A percentile compares a stretch with the other conserved stretches of the same genome.
These are phyloP conservation scores for Cystobasidium sp. DNA, from an alignment of 1,284 basidiomycete species.

Conservation along the genomic window DNA sequence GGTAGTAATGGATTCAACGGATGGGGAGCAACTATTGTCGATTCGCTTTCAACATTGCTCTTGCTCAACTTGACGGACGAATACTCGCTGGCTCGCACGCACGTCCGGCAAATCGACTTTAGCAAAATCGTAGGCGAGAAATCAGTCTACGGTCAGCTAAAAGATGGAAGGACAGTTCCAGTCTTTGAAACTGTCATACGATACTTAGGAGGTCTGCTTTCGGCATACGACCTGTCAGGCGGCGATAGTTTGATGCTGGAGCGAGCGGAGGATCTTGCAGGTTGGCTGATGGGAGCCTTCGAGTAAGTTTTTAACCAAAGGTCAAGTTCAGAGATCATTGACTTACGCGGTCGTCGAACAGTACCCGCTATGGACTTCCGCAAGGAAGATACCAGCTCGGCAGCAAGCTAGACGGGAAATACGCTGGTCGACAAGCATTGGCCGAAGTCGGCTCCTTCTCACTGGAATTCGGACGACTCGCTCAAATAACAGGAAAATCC, in stretches of 20 bases:
- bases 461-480: conserved; percentile 62
- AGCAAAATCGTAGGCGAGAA: conserved; percentile 27
- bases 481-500: conserved; percentile 61
- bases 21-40: conserved; percentile 83
- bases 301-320: no score
- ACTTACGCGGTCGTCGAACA: no score
- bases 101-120: conserved; percentile 67
- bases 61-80: conserved; percentile 80
- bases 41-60: conserved; percentile 72
- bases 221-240: conserved; percentile 80
- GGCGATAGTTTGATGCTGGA: conserved; percentile 63
- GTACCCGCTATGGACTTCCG: conserved; percentile 61
- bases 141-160: conserved; percentile 6
- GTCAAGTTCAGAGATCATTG: no score
- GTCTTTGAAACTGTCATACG: conserved; percentile 90
- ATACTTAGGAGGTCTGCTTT: conserved; percentile 79
- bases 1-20: conserved; percentile 63
- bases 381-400: conserved; percentile 58
- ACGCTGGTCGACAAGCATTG: conserved; percentile 23
- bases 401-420: conserved; percentile 47
- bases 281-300: conserved; percentile 67
- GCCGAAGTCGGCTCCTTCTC: conserved; percentile 62
- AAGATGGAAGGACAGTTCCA: conserved; percentile 57
- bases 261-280: conserved; percentile 69
- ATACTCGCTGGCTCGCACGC: conserved; percentile 70